Evolutionary conservation across 176 grass and related monocot genomes (phyloP), one percentile per base, ranked within the genome.

Genomic region (Urochloa ruziziensis): DNA sequence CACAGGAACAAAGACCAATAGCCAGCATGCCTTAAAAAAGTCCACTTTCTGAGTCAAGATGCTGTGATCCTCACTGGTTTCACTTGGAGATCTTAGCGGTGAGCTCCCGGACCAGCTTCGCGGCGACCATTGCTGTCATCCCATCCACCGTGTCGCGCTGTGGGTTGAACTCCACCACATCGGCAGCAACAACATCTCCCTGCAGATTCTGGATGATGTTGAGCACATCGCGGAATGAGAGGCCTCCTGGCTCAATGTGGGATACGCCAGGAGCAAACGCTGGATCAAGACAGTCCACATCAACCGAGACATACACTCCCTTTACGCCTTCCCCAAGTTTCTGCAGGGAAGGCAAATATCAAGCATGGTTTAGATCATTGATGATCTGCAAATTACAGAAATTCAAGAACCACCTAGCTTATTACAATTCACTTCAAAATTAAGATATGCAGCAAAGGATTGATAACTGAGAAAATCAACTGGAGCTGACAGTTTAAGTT

Each of bases 161-260:
- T 12, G 96, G 96, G 85, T 98, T 98, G 83, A 98, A 98, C 85
- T 98, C 96, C 58, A 98, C 96, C 44, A 98, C 93, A 73, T 98
- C 96, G 6, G 86, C 93, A 0, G 93, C 96, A 2, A 95, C 89
- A 32, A 98, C 87, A 75, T 98, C 85, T 0, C 89, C 96, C 86
- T 98, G 93, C 36, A 98, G 84, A 63, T 95, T 98, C 25, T 98
- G 96, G 29, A 98, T 85, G 79, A 98, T 98, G 85, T 98, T 92
- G 73, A 98, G 93, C 2, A 98, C 96, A 9, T 98, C 93, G 0
- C 96, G 91, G 19, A 98, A 98, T 0, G 93, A 98, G 56, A 98
- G 91, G 61, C 96, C 96, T 24, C 96, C 96, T n/a, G 96, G 96
- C 68, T 98, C 96, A 42, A 98, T 90, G 79, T 98, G 96, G 3